Conservation (phyloP, 176 grass and related monocot species). For the Triticum timopheevii region DNA sequence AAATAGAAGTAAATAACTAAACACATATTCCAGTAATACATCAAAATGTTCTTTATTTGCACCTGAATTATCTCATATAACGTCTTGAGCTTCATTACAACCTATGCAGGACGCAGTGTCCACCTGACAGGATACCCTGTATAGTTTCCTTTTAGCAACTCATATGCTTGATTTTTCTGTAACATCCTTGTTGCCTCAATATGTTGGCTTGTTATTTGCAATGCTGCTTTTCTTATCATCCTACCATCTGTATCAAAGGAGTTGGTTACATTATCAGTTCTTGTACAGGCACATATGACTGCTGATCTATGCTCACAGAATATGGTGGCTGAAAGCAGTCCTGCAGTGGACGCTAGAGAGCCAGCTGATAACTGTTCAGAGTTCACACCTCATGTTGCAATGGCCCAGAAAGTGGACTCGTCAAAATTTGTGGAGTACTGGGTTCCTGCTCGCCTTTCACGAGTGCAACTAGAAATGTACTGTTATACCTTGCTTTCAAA, state of each 20-base stretch:
- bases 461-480: slow-evolving; percentile 90
- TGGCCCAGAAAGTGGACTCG: slow-evolving; percentile 62
- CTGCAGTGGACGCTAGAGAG: slow-evolving; percentile 21
- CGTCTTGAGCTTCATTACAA: neutral
- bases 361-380: slow-evolving; percentile 29
- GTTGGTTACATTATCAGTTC: neutral
- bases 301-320: neutral
- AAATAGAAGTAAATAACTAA: neutral
- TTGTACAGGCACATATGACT: slow-evolving; percentile 12
- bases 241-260: neutral
- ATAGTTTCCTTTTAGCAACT: neutral
- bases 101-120: neutral
- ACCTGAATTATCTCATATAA: neutral
- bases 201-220: neutral
- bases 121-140: neutral
- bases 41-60: too few species aligned
- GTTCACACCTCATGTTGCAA: slow-evolving; percentile 47
- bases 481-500: slow-evolving; percentile 72
- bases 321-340: neutral
- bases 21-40: neutral
- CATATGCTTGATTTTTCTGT: too few species aligned
- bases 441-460: slow-evolving; percentile 72
- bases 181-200: neutral
- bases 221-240: neutral
- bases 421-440: slow-evolving; percentile 84